Evolutionary conservation across 192 early-diverging fungal species (phyloP).

Genomic region (Diversispora eburnea): DNA sequence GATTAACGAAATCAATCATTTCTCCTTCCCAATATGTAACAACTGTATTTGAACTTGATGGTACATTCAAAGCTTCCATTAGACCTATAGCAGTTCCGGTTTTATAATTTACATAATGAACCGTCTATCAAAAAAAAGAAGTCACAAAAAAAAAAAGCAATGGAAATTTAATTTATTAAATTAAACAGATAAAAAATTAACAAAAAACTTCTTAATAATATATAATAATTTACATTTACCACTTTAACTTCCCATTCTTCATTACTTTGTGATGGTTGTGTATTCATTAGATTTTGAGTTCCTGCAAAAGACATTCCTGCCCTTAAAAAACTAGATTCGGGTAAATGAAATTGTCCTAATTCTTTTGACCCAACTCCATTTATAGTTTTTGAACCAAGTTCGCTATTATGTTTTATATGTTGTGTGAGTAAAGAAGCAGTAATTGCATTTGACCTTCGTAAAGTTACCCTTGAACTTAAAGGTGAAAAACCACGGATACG

Average conservation of each 20-base stretch:
- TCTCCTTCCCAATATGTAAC: conserved; percentile 67
- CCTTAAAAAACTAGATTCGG: conserved; percentile 39
- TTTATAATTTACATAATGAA: conserved; percentile 39
- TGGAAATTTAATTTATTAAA: not conserved
- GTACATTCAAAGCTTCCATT: conserved; percentile 62
- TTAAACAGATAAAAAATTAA: not conserved
- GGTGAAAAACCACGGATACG: conserved; percentile 11
- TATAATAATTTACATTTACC: conserved; percentile 22
- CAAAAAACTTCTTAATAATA: not conserved
- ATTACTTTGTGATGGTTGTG: conserved; percentile 23
- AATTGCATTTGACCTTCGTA: conserved; percentile 14
- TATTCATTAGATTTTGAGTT: conserved; percentile 37
- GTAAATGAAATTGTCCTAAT: conserved; percentile 21
- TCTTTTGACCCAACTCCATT: conserved; percentile 6
- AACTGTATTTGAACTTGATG: conserved; percentile 43
- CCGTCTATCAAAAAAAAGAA: conserved; percentile 28
- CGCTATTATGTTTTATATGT: conserved; percentile 10
- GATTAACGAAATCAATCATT: conserved; percentile 60
- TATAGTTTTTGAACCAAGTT: not conserved
- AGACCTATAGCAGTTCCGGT: conserved; percentile 43
- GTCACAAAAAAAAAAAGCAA: not conserved
- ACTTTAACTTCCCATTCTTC: conserved; percentile 48
- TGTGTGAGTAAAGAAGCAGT: conserved; percentile 13
- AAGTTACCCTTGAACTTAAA: not conserved
- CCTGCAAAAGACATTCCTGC: conserved; percentile 40